Evolutionary conservation across 306 rosid species (phyloP).

Genomic region (Sechiopsis laciniata): DNA sequence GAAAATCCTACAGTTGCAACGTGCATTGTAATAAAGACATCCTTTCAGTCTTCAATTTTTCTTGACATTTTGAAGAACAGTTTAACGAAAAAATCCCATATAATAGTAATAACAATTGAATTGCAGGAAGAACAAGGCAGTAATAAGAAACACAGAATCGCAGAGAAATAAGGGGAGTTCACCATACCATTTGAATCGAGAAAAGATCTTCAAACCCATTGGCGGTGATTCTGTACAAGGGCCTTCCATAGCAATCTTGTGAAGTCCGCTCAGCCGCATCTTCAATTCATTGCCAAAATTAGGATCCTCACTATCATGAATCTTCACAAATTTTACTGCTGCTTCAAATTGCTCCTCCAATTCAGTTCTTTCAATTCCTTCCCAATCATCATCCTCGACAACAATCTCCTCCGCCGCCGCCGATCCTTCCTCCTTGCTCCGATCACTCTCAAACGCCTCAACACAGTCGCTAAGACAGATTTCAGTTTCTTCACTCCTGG

Average conservation of each 20-base stretch:
- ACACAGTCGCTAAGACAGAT: slow-evolving; percentile 9
- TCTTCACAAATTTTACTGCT: slow-evolving; percentile 43
- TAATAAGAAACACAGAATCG: background rate
- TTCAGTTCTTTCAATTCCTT: slow-evolving; percentile 67
- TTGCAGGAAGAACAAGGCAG: slow-evolving; percentile 6
- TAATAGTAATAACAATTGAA: background rate
- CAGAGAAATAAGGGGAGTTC: background rate
- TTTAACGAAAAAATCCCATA: background rate
- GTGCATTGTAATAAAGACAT: slow-evolving; percentile 1
- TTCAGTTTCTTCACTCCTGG: slow-evolving; percentile 16
- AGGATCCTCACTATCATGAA: slow-evolving; percentile 28
- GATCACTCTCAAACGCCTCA: slow-evolving; percentile 24
- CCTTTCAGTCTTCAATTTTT: background rate
- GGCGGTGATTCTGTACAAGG: slow-evolving; percentile 63
- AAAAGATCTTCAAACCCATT: slow-evolving; percentile 52
- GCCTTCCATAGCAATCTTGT: slow-evolving; percentile 62
- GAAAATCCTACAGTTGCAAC: background rate
- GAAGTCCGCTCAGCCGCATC: slow-evolving; percentile 52
- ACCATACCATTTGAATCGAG: slow-evolving; percentile 66
- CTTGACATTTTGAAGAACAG: background rate
- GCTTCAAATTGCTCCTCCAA: slow-evolving; percentile 54
- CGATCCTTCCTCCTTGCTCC: slow-evolving; percentile 4
- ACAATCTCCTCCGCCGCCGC: slow-evolving; percentile 15
- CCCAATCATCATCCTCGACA: slow-evolving; percentile 71
- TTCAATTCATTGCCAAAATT: slow-evolving; percentile 40